phyloP scores from a whole-genome alignment of 768 basidiomycete species.

The Suillus decipiens region DNA sequence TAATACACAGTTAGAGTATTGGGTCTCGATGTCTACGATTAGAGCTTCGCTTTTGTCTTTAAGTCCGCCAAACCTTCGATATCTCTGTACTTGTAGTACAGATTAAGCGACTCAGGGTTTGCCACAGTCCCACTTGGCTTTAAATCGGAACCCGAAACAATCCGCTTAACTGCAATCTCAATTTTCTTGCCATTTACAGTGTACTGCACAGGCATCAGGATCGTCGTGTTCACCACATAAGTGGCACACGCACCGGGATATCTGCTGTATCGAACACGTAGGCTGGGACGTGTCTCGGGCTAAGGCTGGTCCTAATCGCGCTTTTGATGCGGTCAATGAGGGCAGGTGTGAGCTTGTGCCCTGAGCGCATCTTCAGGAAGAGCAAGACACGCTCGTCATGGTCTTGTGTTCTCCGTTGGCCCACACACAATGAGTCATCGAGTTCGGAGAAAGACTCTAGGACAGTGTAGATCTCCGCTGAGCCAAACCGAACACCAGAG shows the following conservation, averaged over 20 bases:
- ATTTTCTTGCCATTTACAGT: constrained; percentile 80
- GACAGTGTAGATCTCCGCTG: constrained; percentile 78
- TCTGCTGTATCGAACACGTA: constrained; percentile 64
- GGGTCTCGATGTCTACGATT: constrained; percentile 6
- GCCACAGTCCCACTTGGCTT: constrained; percentile 76
- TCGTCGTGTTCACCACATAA: background rate
- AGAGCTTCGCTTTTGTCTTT: constrained; percentile 19
- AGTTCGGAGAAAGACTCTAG: constrained; percentile 58
- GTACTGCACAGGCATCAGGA: constrained; percentile 43
- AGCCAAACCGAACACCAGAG: constrained; percentile 80
- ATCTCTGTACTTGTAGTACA: constrained; percentile 65
- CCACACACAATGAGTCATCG: constrained; percentile 75
- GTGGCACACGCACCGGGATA: constrained; percentile 57
- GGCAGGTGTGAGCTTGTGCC: constrained; percentile 41
- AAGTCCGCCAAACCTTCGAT: constrained; percentile 37
- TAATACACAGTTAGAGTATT: background rate
- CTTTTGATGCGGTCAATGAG: constrained; percentile 52
- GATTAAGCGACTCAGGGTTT: constrained; percentile 64
- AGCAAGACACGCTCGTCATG: constrained; percentile 75
- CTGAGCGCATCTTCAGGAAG: constrained; percentile 67
- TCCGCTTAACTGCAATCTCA: constrained; percentile 78
- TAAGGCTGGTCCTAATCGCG: constrained; percentile 60
- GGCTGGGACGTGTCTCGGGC: constrained; percentile 74
- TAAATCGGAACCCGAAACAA: constrained; percentile 64
- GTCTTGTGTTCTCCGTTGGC: constrained; percentile 62